Percentiles rank a stretch among this genome's conserved stretches.
Conservation (phyloP, 129 eudicot species). For the Arctium minus region DNA sequence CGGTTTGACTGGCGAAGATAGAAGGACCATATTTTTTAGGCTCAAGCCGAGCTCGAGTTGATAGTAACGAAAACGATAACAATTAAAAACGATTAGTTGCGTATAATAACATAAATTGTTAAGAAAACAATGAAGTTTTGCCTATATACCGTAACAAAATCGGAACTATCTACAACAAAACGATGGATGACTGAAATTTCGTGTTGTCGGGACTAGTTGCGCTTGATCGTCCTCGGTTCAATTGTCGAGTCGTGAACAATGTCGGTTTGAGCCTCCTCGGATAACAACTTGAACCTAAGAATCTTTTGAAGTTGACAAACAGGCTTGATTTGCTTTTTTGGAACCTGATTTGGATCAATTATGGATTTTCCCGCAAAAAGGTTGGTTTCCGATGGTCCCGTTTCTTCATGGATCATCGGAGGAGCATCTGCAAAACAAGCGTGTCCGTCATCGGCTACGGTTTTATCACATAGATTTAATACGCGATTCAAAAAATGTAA, state of each 20-base stretch:
- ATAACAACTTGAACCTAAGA: conserved; percentile 55
- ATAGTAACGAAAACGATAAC: neutral
- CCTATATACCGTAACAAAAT: neutral
- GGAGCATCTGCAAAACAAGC: conserved; percentile 44
- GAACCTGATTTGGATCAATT: conserved; percentile 39
- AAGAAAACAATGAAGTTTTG: neutral
- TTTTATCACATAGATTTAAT: neutral
- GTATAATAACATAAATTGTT: neutral
- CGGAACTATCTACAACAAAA: neutral
- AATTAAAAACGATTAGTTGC: neutral
- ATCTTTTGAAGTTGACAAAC: conserved; percentile 56
- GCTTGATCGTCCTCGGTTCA: conserved; percentile 12
- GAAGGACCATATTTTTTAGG: neutral
- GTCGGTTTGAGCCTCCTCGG: conserved; percentile 29
- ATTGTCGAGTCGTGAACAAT: neutral
- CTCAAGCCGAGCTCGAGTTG: neutral
- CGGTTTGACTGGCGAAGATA: neutral
- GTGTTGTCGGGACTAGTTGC: neutral
- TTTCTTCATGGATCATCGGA: conserved; percentile 52
- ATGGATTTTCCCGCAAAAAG: conserved; percentile 39
- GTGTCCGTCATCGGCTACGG: neutral
- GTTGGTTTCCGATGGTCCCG: conserved; percentile 56
- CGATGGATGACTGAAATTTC: neutral
- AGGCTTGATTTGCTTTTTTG: conserved; percentile 56
- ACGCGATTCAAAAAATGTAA: neutral